A percentile compares a stretch with the other conserved stretches of the same genome.
These are phyloP conservation scores for Sporothrix dimorphospora DNA, from an alignment of 2,329 filamentous ascomycete genomes.

Conservation along the genomic window DNA sequence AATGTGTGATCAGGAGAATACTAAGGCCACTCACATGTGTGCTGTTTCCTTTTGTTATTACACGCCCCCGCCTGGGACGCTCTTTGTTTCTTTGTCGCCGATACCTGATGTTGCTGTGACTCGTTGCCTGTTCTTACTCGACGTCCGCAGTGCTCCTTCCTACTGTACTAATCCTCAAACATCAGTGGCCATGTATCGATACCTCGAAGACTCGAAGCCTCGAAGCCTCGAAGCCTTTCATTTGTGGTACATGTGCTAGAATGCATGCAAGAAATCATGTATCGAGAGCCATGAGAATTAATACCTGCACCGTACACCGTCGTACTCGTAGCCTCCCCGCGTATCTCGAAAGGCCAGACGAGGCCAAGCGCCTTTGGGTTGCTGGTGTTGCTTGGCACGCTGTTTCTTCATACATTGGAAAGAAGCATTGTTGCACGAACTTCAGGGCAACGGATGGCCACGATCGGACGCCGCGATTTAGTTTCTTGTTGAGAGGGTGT, in stretches of 20 bases:
- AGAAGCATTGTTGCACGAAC: conserved; percentile 6
- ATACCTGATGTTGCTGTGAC: not conserved
- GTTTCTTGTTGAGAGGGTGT: not conserved
- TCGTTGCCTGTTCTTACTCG: too few relatives aligned
- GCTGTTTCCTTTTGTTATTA: not conserved
- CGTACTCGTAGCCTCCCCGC: not conserved
- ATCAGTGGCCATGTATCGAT: not conserved
- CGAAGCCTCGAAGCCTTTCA: not conserved
- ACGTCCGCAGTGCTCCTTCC: too few relatives aligned
- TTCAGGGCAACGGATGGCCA: not conserved
- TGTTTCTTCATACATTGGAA: not conserved
- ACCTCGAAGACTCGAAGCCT: not conserved
- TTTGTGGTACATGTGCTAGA: not conserved
- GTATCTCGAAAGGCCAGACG: not conserved
- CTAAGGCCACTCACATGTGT: not conserved
- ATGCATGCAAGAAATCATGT: not conserved
- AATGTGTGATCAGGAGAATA: not conserved
- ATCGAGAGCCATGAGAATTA: not conserved
- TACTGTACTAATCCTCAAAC: too few relatives aligned
- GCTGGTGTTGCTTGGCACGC: not conserved
- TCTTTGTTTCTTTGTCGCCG: not conserved
- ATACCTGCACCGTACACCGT: not conserved
- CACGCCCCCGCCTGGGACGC: not conserved
- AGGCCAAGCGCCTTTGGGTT: not conserved
- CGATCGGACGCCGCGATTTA: conserved; percentile 5